Percentiles rank a stretch among this genome's conserved stretches.
Evolutionary conservation across 2,329 filamentous ascomycete species (phyloP).

Genomic region (Pezicula radicicola): DNA sequence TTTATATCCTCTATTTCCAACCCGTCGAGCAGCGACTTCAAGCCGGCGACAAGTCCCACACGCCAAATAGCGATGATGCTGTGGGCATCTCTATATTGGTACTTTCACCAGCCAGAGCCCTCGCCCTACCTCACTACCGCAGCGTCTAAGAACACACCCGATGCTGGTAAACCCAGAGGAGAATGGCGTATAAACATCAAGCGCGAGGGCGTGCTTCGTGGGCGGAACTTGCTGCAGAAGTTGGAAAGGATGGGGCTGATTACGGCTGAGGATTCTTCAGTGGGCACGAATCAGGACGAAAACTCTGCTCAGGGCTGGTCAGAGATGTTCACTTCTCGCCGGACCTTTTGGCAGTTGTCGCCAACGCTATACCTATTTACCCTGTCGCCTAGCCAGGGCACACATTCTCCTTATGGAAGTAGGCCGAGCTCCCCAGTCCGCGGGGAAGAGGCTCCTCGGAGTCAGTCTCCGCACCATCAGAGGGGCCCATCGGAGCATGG

Average conservation of each 20-base stretch:
- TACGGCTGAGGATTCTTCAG: constrained; percentile 69
- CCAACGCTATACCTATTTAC: constrained; percentile 86
- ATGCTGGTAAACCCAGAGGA: constrained; percentile 69
- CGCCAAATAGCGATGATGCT: constrained; percentile 95
- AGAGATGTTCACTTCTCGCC: constrained; percentile 76
- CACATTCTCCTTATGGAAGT: constrained; percentile 49
- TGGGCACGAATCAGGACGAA: constrained; percentile 63
- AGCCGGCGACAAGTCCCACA: constrained; percentile 75
- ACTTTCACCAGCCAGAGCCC: constrained; percentile 86
- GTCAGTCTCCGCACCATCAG: constrained; percentile 24
- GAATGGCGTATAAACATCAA: constrained; percentile 87
- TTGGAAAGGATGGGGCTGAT: constrained; percentile 92
- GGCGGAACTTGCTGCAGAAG: constrained; percentile 78
- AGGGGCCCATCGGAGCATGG: constrained; percentile 36
- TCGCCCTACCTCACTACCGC: constrained; percentile 59
- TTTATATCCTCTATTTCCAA: constrained; percentile 92
- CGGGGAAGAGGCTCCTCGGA: constrained; percentile 27
- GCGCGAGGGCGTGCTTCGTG: constrained; percentile 83
- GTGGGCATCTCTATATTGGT: constrained; percentile 94
- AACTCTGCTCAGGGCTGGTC: constrained; percentile 66
- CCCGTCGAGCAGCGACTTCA: constrained; percentile 76
- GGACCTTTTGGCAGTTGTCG: constrained; percentile 90
- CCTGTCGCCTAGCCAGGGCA: constrained; percentile 51
- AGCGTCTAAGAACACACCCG: constrained; percentile 62
- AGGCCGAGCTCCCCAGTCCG: constrained; percentile 49